A percentile compares a stretch with the other conserved stretches of the same genome.
These are phyloP conservation scores for Pythium volutum DNA, from an alignment of 352 stramenopile genomes.

Conservation along the genomic window DNA sequence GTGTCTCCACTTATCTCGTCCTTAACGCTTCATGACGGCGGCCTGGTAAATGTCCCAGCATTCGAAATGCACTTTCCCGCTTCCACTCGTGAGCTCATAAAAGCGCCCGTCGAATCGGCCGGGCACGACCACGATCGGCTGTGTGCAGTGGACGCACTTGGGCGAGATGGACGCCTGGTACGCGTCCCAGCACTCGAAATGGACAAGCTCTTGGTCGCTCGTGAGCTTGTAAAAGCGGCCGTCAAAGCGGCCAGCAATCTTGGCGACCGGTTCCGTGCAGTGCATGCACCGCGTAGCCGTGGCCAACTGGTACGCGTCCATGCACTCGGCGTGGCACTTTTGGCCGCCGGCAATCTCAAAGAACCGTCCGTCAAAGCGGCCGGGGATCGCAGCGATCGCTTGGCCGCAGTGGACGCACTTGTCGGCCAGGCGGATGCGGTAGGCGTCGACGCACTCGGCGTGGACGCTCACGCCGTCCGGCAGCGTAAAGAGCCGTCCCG, in stretches of 20 bases:
- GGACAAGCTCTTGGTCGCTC: slow-evolving; percentile 49
- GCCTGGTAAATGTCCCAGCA: slow-evolving; percentile 78
- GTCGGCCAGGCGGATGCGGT: slow-evolving; percentile 75
- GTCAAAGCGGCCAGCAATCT: slow-evolving; percentile 67
- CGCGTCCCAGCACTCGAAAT: slow-evolving; percentile 85
- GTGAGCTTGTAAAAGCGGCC: slow-evolving; percentile 85
- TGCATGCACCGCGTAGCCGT: slow-evolving; percentile 75
- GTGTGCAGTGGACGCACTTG: slow-evolving; percentile 73
- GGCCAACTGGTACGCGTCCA: slow-evolving; percentile 69
- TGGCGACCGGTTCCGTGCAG: slow-evolving; percentile 65
- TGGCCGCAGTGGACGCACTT: slow-evolving; percentile 80
- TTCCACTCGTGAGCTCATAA: slow-evolving; percentile 72
- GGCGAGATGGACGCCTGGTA: slow-evolving; percentile 72
- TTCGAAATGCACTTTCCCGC: slow-evolving; percentile 85
- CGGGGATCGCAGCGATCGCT: slow-evolving; percentile 72
- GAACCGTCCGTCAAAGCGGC: slow-evolving; percentile 76
- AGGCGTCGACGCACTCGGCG: slow-evolving; percentile 84
- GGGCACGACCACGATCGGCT: slow-evolving; percentile 71
- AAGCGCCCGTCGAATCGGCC: slow-evolving; percentile 79
- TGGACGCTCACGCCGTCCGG: slow-evolving; percentile 73
- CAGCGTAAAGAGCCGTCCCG: slow-evolving; percentile 75
- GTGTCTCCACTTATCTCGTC: background rate
- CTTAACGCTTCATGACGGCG: slow-evolving; percentile 6
- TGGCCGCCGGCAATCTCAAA: slow-evolving; percentile 62
- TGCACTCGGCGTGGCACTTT: slow-evolving; percentile 82